phyloP scores from a whole-genome alignment of 345 rosid species.

The Rhizophora apiculata region DNA sequence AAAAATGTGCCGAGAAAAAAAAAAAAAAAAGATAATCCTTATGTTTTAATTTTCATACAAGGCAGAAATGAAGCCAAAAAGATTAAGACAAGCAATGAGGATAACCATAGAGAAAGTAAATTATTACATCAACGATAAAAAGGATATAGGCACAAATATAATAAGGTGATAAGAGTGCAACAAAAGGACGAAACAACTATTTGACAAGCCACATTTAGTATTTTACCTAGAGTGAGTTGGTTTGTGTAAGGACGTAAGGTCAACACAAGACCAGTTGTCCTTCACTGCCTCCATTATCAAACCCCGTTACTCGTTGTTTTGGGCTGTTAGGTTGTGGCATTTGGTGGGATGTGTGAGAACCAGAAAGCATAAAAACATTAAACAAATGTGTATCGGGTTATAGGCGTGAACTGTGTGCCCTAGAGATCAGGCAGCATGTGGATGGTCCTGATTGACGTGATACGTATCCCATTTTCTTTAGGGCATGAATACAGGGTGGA shows the following conservation, averaged over 20 bases:
- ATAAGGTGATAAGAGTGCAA: conserved; percentile 10
- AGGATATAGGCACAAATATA: conserved; percentile 3
- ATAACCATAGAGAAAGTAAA: conserved; percentile 27
- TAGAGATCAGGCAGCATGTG: neutral
- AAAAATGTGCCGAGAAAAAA: too few relatives aligned
- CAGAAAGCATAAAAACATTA: neutral
- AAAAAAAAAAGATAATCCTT: too few relatives aligned
- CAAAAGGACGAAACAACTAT: conserved; percentile 12
- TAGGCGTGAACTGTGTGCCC: neutral
- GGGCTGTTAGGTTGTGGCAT: too few relatives aligned
- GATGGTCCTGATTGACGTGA: neutral
- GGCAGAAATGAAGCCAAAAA: neutral
- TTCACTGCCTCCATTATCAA: conserved; percentile 7
- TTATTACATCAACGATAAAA: neutral
- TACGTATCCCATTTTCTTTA: neutral
- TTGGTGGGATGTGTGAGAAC: neutral
- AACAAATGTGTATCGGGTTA: neutral
- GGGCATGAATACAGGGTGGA: neutral
- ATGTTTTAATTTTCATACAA: too few relatives aligned
- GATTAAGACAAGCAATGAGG: neutral
- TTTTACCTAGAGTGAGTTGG: conserved; percentile 29
- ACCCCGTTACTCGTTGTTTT: neutral
- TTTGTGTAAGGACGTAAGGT: conserved; percentile 44
- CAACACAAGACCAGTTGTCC: conserved; percentile 37
- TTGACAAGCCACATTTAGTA: neutral